Evolutionary conservation across 78 protist genomes (phyloP).

Genomic region (Bigelowiella natans): DNA sequence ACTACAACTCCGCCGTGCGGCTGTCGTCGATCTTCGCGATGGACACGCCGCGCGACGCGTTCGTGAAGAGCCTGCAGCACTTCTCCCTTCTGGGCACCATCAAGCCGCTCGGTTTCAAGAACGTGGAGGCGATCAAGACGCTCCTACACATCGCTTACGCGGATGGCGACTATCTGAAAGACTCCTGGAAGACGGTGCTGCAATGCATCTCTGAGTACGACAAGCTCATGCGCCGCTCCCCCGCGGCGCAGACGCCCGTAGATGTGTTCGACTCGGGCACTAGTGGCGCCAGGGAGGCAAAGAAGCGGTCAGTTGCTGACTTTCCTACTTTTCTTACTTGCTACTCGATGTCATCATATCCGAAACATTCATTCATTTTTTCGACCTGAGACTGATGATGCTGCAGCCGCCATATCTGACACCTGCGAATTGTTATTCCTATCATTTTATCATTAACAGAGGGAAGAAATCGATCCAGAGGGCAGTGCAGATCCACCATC

Average conservation of each 20-base stretch:
- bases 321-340: too few species aligned
- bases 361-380: too few species aligned
- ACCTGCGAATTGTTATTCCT: too few species aligned
- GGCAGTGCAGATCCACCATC: background rate
- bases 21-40: background rate
- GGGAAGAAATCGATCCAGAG: background rate
- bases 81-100: background rate
- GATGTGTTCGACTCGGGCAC: background rate
- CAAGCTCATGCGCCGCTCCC: background rate
- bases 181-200: background rate
- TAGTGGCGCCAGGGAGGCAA: background rate
- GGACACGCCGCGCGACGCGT: conserved; percentile 1
- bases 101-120: background rate
- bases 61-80: background rate
- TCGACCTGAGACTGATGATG: too few species aligned
- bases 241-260: background rate
- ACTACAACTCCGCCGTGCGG: background rate
- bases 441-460: too few species aligned
- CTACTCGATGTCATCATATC: too few species aligned
- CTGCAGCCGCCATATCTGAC: too few species aligned
- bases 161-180: background rate
- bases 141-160: background rate
- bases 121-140: background rate
- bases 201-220: background rate
- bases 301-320: too few species aligned